Conservation (phyloP, 176 grass and related monocot species). For the Dactylis glomerata region DNA sequence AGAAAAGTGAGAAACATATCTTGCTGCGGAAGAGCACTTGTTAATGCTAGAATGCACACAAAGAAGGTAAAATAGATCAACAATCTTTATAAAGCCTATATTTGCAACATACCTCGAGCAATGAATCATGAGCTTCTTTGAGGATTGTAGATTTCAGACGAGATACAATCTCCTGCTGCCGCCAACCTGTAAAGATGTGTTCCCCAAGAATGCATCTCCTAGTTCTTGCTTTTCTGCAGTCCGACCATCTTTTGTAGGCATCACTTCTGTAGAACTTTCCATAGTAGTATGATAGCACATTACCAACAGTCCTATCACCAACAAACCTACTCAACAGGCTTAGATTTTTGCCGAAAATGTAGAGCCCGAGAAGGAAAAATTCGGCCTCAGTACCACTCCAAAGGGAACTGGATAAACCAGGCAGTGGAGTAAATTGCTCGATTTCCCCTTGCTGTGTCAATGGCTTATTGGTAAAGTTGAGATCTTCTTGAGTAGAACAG, state of each 20-base stretch:
- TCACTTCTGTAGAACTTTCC: constrained; percentile 60
- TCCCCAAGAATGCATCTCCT: constrained; percentile 77
- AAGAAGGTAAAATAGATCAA: constrained; percentile 4
- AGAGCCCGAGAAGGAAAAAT: constrained; percentile 79
- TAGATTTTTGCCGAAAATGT: constrained; percentile 91
- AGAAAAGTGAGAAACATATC: not conserved
- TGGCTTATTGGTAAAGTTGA: constrained; percentile 12
- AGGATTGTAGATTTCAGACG: constrained; percentile 55
- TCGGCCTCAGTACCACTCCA: constrained; percentile 63
- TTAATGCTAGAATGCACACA: not conserved
- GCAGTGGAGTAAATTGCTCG: constrained; percentile 43
- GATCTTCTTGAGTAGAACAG: constrained; percentile 19
- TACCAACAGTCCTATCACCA: constrained; percentile 54
- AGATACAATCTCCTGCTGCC: constrained; percentile 69
- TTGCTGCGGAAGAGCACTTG: not conserved
- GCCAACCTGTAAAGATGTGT: constrained; percentile 78
- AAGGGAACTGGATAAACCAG: constrained; percentile 35
- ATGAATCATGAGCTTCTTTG: constrained; percentile 54
- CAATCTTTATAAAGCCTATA: not conserved
- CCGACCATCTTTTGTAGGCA: constrained; percentile 45
- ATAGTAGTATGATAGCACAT: constrained; percentile 74
- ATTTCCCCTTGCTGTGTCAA: constrained; percentile 20
- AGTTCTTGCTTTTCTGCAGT: constrained; percentile 57
- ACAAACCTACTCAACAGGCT: constrained; percentile 51
- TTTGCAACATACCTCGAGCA: constrained; percentile 60